Conservation (phyloP, 208 protist genomes). For the Naegleria gruberi region DNA sequence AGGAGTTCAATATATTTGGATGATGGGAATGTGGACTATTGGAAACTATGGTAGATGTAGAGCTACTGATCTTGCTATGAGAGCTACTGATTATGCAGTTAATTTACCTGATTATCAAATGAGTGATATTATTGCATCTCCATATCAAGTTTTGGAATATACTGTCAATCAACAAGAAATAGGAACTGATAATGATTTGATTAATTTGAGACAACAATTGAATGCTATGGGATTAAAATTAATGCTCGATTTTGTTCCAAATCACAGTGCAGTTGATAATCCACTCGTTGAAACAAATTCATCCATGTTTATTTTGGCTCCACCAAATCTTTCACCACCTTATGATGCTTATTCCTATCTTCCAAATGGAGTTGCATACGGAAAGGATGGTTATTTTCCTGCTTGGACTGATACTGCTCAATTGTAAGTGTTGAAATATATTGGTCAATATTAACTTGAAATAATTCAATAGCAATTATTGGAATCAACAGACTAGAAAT, state of each 20-base stretch:
- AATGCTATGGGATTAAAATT: slow-evolving; percentile 46
- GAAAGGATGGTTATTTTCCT: slow-evolving; percentile 30
- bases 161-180: slow-evolving; percentile 38
- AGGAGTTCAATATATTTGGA: slow-evolving; percentile 50
- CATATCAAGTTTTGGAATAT: slow-evolving; percentile 55
- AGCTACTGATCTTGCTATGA: slow-evolving; percentile 42
- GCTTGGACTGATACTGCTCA: slow-evolving; percentile 51
- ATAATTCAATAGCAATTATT: background rate
- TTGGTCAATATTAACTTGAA: background rate
- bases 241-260: slow-evolving; percentile 63
- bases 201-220: slow-evolving; percentile 33
- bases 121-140: slow-evolving; percentile 57
- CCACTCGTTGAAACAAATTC: slow-evolving; percentile 26
- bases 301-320: slow-evolving; percentile 40
- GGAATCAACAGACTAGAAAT: slow-evolving; percentile 19
- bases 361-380: slow-evolving; percentile 49
- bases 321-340: slow-evolving; percentile 18
- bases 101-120: slow-evolving; percentile 46
- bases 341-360: slow-evolving; percentile 44
- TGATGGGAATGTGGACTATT: slow-evolving; percentile 59
- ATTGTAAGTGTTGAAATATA: slow-evolving; percentile 51
- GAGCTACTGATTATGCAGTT: slow-evolving; percentile 27
- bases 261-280: slow-evolving; percentile 48
- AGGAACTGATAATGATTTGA: slow-evolving; percentile 38
- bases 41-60: slow-evolving; percentile 47